Evolutionary conservation across 129 eudicot genomes (phyloP), one percentile per base, ranked within the genome.

Genomic region (Artemisia annua): DNA sequence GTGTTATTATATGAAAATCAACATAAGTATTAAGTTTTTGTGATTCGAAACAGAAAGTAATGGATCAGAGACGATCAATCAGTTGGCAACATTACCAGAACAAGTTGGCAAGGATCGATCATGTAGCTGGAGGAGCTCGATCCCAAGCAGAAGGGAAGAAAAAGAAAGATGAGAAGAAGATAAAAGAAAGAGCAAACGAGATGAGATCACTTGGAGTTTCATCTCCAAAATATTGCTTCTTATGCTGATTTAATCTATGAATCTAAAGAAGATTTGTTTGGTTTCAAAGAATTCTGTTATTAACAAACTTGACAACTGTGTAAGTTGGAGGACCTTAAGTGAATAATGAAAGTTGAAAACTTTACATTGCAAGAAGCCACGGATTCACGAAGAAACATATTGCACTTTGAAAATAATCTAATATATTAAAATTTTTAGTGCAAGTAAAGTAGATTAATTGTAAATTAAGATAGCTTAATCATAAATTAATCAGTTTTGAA

Each of bases 21-120:
- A 48, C n/a, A 43, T 1, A 5, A 22, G 44, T 22, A 49, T 16
- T 26, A 11, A 19, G 0, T 19, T 66, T 16, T 26, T 71, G 51
- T 63, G 61, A 63, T 54, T 16, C 26, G 46, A 71, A 56, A 73
- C 84, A 91, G 97, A 74, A 60, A 28, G 87, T 82, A 72, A 4
- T 84, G 77, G 97, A 86, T 35, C 75, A 60, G 13, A 84, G 77
- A 77, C 80, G 76, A 77, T 78, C 84, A 44, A 68, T 80, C 30
- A 84, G 83, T 65, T 70, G 80, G 81, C 87, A 82, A 65, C 97
- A 86, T 77, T 91, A 88, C 78, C 67, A 81, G 48, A 82, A 68
- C 83, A 86, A 88, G 66, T 52, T 91, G 64, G 85, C 86, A 0
- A 82, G 83, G 69, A 91, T 91, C 13, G 88, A 88, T 73, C 80